Conservation (phyloP, 2,329 filamentous ascomycete genomes). For the Sclerotinia nivalis region DNA sequence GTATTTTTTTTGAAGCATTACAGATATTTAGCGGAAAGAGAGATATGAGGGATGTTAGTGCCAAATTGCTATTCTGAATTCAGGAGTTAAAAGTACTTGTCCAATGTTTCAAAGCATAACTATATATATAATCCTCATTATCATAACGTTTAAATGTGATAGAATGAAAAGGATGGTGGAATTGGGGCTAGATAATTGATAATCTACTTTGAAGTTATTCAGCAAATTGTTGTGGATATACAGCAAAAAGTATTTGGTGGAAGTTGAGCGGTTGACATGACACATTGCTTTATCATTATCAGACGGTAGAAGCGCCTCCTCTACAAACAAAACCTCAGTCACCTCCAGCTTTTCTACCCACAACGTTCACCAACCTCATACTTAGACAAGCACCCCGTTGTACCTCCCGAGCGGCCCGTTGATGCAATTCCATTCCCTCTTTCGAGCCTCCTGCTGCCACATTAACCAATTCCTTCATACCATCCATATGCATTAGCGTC, state of each 20-base stretch:
- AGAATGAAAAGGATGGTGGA: background rate
- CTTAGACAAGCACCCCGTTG: background rate
- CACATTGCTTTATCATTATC: no score
- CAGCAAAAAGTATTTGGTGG: no score
- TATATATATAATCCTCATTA: background rate
- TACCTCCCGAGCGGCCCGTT: background rate
- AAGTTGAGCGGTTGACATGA: background rate
- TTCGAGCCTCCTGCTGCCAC: background rate
- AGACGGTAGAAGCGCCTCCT: no score
- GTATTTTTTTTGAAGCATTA: background rate
- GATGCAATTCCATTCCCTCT: background rate
- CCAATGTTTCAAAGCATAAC: background rate
- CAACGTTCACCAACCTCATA: background rate
- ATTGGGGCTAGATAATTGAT: background rate
- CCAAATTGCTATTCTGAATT: background rate
- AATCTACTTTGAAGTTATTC: background rate
- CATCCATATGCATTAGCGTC: conserved; percentile 12
- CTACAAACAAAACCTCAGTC: background rate
- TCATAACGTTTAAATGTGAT: background rate
- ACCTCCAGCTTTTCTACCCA: background rate
- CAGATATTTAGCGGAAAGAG: background rate
- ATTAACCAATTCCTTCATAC: conserved; percentile 5
- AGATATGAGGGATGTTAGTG: background rate
- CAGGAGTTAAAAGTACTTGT: background rate
- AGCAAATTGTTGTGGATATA: background rate